Evolutionary conservation across 805 yeast genomes (phyloP).

Genomic region (Metschnikowia anglica): DNA sequence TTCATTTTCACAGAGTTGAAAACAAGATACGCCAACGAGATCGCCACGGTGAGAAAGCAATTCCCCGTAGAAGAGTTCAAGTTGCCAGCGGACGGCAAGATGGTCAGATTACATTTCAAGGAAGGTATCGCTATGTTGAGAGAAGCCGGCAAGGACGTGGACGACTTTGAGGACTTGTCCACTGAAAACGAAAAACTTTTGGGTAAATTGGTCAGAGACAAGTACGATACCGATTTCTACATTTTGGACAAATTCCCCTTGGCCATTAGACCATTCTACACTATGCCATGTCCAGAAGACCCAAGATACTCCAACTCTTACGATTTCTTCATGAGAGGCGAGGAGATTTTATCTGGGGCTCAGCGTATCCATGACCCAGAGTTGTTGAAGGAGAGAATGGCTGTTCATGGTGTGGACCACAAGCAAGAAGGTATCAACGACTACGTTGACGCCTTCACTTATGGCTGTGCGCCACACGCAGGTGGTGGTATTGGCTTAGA

Average conservation of each 20-base stretch:
- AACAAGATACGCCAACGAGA: conserved; percentile 75
- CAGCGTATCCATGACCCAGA: conserved; percentile 97
- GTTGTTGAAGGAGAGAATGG: conserved; percentile 78
- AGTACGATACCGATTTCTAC: conserved; percentile 96
- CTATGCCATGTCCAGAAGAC: conserved; percentile 96
- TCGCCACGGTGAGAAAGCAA: conserved; percentile 86
- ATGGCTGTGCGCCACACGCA: conserved; percentile 98
- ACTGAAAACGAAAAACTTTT: conserved; percentile 94
- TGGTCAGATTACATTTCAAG: conserved; percentile 84
- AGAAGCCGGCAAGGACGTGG: conserved; percentile 83
- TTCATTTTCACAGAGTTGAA: conserved; percentile 86
- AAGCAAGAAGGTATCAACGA: conserved; percentile 79
- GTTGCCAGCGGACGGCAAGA: conserved; percentile 89
- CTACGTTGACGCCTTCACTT: conserved; percentile 87
- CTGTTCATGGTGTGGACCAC: conserved; percentile 79
- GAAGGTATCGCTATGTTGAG: conserved; percentile 88
- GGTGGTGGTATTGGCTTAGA: conserved; percentile 99
- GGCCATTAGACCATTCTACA: conserved; percentile 95
- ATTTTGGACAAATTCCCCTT: conserved; percentile 97
- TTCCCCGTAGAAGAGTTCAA: conserved; percentile 97
- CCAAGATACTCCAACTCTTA: conserved; percentile 94
- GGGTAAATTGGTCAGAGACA: conserved; percentile 88
- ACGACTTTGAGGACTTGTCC: conserved; percentile 82
- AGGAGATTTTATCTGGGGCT: conserved; percentile 98
- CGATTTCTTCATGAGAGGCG: conserved; percentile 99